Conservation (phyloP, 202 grass and related monocot genomes). For the Eragrostis tef region DNA sequence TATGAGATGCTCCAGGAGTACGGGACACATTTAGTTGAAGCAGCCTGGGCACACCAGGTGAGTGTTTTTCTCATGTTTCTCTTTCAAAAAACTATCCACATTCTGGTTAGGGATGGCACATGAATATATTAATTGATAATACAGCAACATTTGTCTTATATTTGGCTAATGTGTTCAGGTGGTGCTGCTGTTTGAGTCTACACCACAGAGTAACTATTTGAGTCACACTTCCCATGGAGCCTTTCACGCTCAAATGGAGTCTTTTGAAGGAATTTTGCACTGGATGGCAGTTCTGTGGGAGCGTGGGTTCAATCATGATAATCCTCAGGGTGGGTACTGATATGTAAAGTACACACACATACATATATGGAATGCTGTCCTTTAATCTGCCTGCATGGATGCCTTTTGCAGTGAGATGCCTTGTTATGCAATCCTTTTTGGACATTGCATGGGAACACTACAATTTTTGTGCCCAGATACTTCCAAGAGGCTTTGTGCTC, state of each 20-base stretch:
- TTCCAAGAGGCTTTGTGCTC: constrained; percentile 79
- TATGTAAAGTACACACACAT: neutral
- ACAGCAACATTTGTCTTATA: constrained; percentile 14
- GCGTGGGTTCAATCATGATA: constrained; percentile 92
- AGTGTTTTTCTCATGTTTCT: constrained; percentile 47
- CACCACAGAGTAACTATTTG: constrained; percentile 51
- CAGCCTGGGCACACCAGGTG: constrained; percentile 94
- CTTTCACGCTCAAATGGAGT: constrained; percentile 80
- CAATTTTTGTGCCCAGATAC: constrained; percentile 51
- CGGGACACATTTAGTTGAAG: constrained; percentile 92
- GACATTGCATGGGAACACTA: constrained; percentile 66
- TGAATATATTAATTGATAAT: constrained; percentile 22
- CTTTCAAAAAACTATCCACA: constrained; percentile 4
- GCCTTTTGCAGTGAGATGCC: constrained; percentile 70
- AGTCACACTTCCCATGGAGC: constrained; percentile 34
- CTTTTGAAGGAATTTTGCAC: constrained; percentile 65
- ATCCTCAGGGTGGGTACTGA: constrained; percentile 74
- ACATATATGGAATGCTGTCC: constrained; percentile 28
- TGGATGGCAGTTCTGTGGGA: constrained; percentile 96
- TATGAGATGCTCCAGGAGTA: constrained; percentile 99
- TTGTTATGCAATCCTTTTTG: constrained; percentile 96
- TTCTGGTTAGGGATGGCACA: constrained; percentile 29
- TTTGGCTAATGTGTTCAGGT: constrained; percentile 57
- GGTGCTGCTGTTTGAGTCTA: constrained; percentile 69
- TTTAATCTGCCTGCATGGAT: constrained; percentile 40